phyloP scores from a whole-genome alignment of 2,329 filamentous ascomycete genomes.

The Nigrospora oryzae region DNA sequence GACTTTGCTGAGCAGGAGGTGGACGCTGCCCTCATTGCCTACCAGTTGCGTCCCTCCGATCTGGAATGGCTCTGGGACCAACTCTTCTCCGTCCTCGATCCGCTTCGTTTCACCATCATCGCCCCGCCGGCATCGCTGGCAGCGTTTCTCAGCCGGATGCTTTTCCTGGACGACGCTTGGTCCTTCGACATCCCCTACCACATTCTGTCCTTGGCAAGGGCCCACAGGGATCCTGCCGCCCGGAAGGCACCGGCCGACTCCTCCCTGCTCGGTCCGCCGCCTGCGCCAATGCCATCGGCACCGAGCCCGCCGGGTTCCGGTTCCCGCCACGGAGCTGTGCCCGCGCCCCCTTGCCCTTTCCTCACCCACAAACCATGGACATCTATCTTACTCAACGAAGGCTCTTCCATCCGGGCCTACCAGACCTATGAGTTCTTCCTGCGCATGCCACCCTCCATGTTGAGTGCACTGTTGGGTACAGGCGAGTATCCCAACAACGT shows the following conservation, averaged over 20 bases:
- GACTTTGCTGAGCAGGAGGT: constrained; percentile 20
- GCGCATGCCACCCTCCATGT: constrained; percentile 52
- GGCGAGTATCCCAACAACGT: constrained; percentile 27
- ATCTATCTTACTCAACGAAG: constrained; percentile 62
- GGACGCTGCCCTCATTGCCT: constrained; percentile 16
- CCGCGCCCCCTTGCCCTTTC: constrained; percentile 27
- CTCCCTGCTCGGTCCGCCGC: not conserved
- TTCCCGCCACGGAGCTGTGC: not conserved
- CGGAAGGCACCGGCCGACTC: not conserved
- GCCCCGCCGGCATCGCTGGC: constrained; percentile 57
- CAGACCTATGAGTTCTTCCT: constrained; percentile 64
- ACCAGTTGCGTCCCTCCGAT: constrained; percentile 21
- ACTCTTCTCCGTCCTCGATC: constrained; percentile 45
- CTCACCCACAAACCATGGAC: constrained; percentile 58
- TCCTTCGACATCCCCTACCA: constrained; percentile 57
- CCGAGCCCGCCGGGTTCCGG: too few relatives aligned
- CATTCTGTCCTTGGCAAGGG: constrained; percentile 40
- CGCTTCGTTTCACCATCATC: constrained; percentile 43
- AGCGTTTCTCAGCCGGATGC: constrained; percentile 45
- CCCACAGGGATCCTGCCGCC: constrained; percentile 4
- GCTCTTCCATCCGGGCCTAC: constrained; percentile 64
- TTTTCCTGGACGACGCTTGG: constrained; percentile 52
- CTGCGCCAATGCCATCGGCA: too few relatives aligned
- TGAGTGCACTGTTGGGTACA: constrained; percentile 40
- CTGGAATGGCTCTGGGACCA: constrained; percentile 44